Evolutionary conservation across 768 basidiomycete genomes (phyloP), one percentile per base, ranked within the genome.

Genomic region (Lactarius sanguifluus): DNA sequence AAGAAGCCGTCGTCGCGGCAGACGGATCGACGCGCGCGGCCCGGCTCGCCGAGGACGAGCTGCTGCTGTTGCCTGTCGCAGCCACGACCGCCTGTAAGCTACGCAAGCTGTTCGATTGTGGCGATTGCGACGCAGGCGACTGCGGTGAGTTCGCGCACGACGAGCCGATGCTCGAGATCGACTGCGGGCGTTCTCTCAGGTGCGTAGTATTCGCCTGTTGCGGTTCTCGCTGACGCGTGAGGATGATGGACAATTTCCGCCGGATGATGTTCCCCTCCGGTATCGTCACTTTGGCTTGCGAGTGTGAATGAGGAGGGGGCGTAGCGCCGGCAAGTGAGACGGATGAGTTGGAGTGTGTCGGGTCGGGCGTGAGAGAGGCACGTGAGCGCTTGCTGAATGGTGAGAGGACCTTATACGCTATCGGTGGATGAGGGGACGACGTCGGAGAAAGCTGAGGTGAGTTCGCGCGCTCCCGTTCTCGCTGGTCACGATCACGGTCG

Each of bases 91-190:
- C 28, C 28, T 28, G 82, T 20, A 81, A 82, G 69, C 86, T 87
- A 47, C 83, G 80, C 71, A 88, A 66, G 70, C 89, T 90, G 59
- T 79, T 72, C 15, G 77, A 75, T 71, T 84, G 85, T 6, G 81
- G 79, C 3, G 79, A 77, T 50, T 50, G 47, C 3, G 47, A 50
- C 1, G 47, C 23, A 13, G n/a, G 47, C 0, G 47, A 75, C 71
- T 84, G 85, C 10, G 81, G 79, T 5, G 79, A 77, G 10, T 34
- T 34, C 3, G 20, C 45, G n/a, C 60, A n/a, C 2, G 62, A 63
- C 6, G 61, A 62, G 72, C 83, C 83, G 66, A 78, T 80, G 73
- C 88, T 90, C 25, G 82, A 81, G 70, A 85, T 75, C 1, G 89
- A 90, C 59, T 76, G 79, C 1, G 87, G 86, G 6, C 69, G 69